Evolutionary conservation across 1,284 basidiomycete genomes (phyloP), one percentile per base, ranked within the genome.

Genomic region (Puccinia polysora): DNA sequence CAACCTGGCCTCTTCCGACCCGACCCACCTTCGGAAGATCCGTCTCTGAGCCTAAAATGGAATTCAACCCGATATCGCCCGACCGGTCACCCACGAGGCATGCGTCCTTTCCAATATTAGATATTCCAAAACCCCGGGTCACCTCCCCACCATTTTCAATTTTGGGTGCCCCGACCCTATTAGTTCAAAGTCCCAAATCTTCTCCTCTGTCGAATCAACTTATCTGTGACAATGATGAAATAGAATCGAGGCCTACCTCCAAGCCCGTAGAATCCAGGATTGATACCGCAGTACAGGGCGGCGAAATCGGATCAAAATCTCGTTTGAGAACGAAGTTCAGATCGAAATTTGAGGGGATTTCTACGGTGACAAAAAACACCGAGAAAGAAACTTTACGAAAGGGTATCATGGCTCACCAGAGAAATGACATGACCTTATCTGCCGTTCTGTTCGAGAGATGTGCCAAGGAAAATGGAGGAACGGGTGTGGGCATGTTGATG

Each of bases 371-470:
- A 43, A 38, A 59, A 4, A 59, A 36, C 32, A 20, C 36, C 3
- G 23, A 45, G 52, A 64, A 52, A 52, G 45, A 64, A 52, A 50
- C 25, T 32, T 12, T 64, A 15, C 62, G 30, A 12, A 52, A 47
- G 38, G 69, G 69, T 25, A 72, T 72, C 23, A 49, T 63, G 36
- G 69, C 69, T 7, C 69, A 72, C 34, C 56, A 72, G 43, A 50
- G 34, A 12, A 62, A 72, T 49, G 59, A 72, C 58, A 34, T 72
- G 23, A 56, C 47, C n/a, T 28, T 59, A 10, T 72, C 69, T 12
- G 69, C 69, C 15, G 20, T 59, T 25, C 52, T 52, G 20, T 72
- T 72, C 60, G 56, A 62, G 40, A 32, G 38, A 32, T 63, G 56
- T 8, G 69, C 69, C 6, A 63, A 60, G 20, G 60, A 64, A 18